A percentile compares a stretch with the other conserved stretches of the same genome.
These are phyloP conservation scores for Paracamarosporium sp. DNA, from an alignment of 2,329 filamentous ascomycete species.

Conservation along the genomic window DNA sequence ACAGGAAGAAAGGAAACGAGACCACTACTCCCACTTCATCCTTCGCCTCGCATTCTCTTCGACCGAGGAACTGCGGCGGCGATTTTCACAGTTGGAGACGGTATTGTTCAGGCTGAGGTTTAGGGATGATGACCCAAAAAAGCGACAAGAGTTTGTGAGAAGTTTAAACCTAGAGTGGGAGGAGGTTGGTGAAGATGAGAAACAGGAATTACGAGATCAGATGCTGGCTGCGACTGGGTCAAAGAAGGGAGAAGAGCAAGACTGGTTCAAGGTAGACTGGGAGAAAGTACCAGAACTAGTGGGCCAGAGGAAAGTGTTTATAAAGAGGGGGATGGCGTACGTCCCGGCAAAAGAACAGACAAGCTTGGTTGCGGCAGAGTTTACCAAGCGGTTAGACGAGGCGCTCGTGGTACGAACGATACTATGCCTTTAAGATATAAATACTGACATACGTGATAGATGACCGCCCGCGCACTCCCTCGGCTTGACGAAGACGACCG, in stretches of 20 bases:
- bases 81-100: slow-evolving; percentile 86
- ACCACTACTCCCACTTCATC: slow-evolving; percentile 98
- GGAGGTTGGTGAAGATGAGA: slow-evolving; percentile 79
- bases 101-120: slow-evolving; percentile 88
- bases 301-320: slow-evolving; percentile 76
- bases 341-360: slow-evolving; percentile 87
- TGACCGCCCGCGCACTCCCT: slow-evolving; percentile 89
- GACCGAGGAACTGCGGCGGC: slow-evolving; percentile 86
- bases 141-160: slow-evolving; percentile 78
- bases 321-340: slow-evolving; percentile 85
- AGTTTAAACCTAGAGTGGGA: slow-evolving; percentile 85
- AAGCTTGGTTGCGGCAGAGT: slow-evolving; percentile 89
- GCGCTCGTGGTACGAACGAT: slow-evolving; percentile 74
- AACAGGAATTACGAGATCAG: slow-evolving; percentile 67
- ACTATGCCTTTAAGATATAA: background rate
- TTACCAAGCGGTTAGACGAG: slow-evolving; percentile 77
- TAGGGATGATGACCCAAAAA: slow-evolving; percentile 74
- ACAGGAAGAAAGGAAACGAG: slow-evolving; percentile 81
- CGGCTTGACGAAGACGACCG: slow-evolving; percentile 96
- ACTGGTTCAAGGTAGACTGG: slow-evolving; percentile 98
- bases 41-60: slow-evolving; percentile 89
- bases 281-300: slow-evolving; percentile 89
- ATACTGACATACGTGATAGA: slow-evolving; percentile 51
- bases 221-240: slow-evolving; percentile 65
- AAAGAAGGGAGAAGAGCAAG: slow-evolving; percentile 73